Base-by-base conservation (phyloP, 306 rosid genomes). In the Arachis hypogaea region DNA sequence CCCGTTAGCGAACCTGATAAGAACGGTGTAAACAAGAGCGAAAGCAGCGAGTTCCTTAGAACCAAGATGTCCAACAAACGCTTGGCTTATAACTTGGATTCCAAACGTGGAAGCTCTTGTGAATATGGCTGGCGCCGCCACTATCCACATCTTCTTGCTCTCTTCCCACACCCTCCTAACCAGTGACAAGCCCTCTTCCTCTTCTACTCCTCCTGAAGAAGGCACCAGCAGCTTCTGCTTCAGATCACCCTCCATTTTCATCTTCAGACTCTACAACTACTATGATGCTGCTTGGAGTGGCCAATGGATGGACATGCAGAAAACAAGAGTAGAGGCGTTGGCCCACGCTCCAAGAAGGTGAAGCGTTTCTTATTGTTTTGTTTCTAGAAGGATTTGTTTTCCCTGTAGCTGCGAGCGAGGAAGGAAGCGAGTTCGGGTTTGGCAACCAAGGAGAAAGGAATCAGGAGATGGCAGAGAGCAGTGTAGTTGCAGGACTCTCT, bases 71-170 rank as follows among this genome's bases (percentile, higher is more conserved):
- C 92, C 92, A 42, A 87, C 41, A 49, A 85, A 87, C 0, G 86
- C 78, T 33, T 88, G 92, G 28, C 78, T 88, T 11, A 85, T 83
- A 29, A 85, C 83, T 14, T 58, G 56, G 59, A 88, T 58, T 3
- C 92, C 92, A 41, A 87, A 87, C n/a, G 88, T 62, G 0, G 85
- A 69, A 49, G 72, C 66, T 46, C 89, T 74, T 0, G 89, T 80
- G 82, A 83, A 81, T 7, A 87, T 85, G 6, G 83, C 85, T 1
- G 92, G 92, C 49, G 78, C 88, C 16, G 92, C 87, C 11, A 87
- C 86, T 3, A 73, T 0, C 92, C 92, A 87, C 79, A 87, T 69
- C 16, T 49, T 1, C 63, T 83, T 76, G 51, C 65, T 71, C 61
- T 87, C 92, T 22, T 5, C 10, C 89, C 85, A 87, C 6, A 81